A percentile compares a stretch with the other conserved stretches of the same genome.
These are phyloP conservation scores for Oryza nivara DNA, from an alignment of 176 grass and related monocot genomes.

Conservation along the genomic window DNA sequence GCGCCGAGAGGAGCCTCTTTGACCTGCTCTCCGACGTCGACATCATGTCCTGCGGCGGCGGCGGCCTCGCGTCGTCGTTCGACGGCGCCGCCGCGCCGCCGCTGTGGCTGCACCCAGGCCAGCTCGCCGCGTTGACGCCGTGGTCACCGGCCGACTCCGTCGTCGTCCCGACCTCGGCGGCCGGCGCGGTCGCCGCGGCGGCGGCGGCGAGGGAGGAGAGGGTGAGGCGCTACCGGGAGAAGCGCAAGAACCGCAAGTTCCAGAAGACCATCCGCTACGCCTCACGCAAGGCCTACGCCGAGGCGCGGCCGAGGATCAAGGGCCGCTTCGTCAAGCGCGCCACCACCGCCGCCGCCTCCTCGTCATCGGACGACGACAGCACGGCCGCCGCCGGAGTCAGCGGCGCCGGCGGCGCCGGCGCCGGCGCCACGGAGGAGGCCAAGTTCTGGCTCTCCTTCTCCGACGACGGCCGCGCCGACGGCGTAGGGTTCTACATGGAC, in stretches of 20 bases:
- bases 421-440: background rate
- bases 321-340: slow-evolving; percentile 70
- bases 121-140: background rate
- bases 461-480: slow-evolving; percentile 31
- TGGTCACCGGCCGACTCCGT: background rate
- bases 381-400: background rate
- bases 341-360: background rate
- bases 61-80: background rate
- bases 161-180: slow-evolving; percentile 15
- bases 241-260: slow-evolving; percentile 73
- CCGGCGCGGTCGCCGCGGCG: background rate
- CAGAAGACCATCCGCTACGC: slow-evolving; percentile 81
- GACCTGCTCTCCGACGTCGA: slow-evolving; percentile 50
- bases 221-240: slow-evolving; percentile 75
- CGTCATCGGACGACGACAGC: background rate
- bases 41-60: slow-evolving; percentile 32
- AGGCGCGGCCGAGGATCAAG: slow-evolving; percentile 69
- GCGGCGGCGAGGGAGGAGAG: slow-evolving; percentile 50
- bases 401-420: too few relatives aligned
- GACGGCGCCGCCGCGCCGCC: slow-evolving; percentile 29
- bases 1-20: slow-evolving; percentile 33
- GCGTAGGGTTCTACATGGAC: slow-evolving; percentile 41
- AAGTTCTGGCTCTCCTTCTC: slow-evolving; percentile 49
- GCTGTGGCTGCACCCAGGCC: slow-evolving; percentile 28
- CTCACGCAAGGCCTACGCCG: slow-evolving; percentile 78